phyloP scores from a whole-genome alignment of 805 yeast genomes.

The Huiozyma naganishii region DNA sequence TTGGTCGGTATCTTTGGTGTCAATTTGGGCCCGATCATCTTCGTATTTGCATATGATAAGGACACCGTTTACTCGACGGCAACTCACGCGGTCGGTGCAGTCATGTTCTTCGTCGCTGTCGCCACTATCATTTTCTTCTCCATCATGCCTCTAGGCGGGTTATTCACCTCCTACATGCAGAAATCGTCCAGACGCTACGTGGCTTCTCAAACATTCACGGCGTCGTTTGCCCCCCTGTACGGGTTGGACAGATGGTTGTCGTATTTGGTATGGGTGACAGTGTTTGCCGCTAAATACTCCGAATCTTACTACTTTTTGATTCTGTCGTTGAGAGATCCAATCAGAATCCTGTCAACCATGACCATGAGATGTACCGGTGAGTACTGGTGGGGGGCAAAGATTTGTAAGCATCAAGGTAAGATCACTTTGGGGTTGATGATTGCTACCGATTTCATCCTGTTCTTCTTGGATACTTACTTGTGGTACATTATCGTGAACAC shows the following conservation, averaged over 20 bases:
- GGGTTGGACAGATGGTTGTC: constrained; percentile 97
- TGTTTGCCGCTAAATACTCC: constrained; percentile 75
- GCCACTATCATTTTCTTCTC: constrained; percentile 79
- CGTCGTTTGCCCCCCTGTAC: constrained; percentile 65
- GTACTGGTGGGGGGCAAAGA: constrained; percentile 61
- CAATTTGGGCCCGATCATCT: constrained; percentile 80
- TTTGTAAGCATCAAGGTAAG: constrained; percentile 81
- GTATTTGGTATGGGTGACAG: constrained; percentile 78
- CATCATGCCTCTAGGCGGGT: constrained; percentile 92
- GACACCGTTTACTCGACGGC: constrained; percentile 53
- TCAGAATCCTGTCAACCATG: constrained; percentile 75
- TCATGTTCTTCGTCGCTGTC: constrained; percentile 80
- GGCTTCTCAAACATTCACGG: constrained; percentile 93
- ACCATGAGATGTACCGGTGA: constrained; percentile 95
- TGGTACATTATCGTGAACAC: constrained; percentile 97
- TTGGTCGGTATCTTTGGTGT: constrained; percentile 51
- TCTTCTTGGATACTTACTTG: constrained; percentile 97
- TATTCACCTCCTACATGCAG: constrained; percentile 86
- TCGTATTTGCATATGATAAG: constrained; percentile 74
- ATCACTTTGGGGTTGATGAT: constrained; percentile 88
- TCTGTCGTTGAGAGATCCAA: constrained; percentile 86
- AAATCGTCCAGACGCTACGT: constrained; percentile 79
- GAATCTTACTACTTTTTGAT: constrained; percentile 93
- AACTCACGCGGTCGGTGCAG: constrained; percentile 71
- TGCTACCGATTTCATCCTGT: constrained; percentile 83